These are phyloP conservation scores for Pestalotiopsis sp. DNA, from an alignment of 2,329 filamentous ascomycete genomes.

Conservation along the genomic window DNA sequence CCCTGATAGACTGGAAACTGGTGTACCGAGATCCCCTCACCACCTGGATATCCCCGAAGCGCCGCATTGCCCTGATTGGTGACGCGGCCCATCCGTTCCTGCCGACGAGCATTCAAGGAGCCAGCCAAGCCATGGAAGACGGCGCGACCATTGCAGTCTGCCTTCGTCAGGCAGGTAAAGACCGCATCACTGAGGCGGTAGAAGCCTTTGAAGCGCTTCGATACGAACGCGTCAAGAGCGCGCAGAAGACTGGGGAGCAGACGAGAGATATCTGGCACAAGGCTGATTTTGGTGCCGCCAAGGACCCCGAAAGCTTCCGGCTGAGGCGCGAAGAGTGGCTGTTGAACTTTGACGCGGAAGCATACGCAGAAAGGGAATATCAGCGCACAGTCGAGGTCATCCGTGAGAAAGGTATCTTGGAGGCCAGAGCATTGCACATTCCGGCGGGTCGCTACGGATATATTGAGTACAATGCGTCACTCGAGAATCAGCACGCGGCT, in stretches of 20 bases:
- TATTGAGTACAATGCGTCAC: constrained; percentile 24
- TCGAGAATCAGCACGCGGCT: background rate
- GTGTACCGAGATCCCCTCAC: constrained; percentile 40
- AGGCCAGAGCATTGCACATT: constrained; percentile 26
- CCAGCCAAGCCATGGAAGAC: constrained; percentile 52
- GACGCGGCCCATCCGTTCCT: constrained; percentile 54
- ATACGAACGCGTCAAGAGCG: constrained; percentile 48
- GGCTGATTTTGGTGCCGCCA: constrained; percentile 50
- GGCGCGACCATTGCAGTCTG: constrained; percentile 48
- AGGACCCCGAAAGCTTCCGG: constrained; percentile 45
- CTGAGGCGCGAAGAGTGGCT: constrained; percentile 51
- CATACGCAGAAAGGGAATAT: constrained; percentile 44
- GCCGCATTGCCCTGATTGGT: constrained; percentile 47
- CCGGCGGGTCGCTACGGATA: constrained; percentile 30
- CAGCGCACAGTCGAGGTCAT: constrained; percentile 26
- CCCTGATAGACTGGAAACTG: constrained; percentile 39
- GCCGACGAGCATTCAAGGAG: constrained; percentile 50
- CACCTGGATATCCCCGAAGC: constrained; percentile 42
- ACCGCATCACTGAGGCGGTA: constrained; percentile 42
- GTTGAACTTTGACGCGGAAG: constrained; percentile 51
- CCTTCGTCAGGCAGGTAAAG: constrained; percentile 36
- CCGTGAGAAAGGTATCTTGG: constrained; percentile 21
- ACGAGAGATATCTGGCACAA: constrained; percentile 55
- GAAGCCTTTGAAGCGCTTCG: constrained; percentile 46
- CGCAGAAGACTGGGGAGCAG: constrained; percentile 49